Conservation (phyloP, 208 protist species). For the Naegleria gruberi region DNA sequence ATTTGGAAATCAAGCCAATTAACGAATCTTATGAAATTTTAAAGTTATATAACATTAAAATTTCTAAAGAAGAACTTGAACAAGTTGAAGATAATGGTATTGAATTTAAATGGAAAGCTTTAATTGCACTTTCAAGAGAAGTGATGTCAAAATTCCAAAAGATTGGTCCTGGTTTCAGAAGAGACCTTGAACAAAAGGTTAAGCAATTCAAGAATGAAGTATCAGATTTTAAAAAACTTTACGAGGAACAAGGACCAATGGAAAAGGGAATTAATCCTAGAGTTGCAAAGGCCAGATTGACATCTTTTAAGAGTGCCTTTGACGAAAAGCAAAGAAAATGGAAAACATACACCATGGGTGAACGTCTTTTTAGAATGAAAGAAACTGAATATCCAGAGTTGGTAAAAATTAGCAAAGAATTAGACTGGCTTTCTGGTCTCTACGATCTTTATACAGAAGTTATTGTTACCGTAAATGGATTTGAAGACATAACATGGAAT, state of each 20-base stretch:
- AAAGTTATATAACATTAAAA: slow-evolving; percentile 25
- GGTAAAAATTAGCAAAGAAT: slow-evolving; percentile 78
- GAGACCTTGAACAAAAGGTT: slow-evolving; percentile 78
- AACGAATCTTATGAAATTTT: slow-evolving; percentile 51
- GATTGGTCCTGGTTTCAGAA: slow-evolving; percentile 82
- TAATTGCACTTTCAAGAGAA: slow-evolving; percentile 62
- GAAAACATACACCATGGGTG: slow-evolving; percentile 80
- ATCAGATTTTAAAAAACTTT: slow-evolving; percentile 83
- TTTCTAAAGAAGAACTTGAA: slow-evolving; percentile 37
- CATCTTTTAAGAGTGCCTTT: slow-evolving; percentile 85
- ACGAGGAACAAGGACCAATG: slow-evolving; percentile 89
- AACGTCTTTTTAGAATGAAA: slow-evolving; percentile 87
- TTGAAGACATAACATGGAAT: slow-evolving; percentile 85
- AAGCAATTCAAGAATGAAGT: slow-evolving; percentile 83
- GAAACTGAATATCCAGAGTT: slow-evolving; percentile 86
- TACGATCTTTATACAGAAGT: slow-evolving; percentile 90
- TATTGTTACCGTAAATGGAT: slow-evolving; percentile 78
- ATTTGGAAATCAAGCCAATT: slow-evolving; percentile 47
- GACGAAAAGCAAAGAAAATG: slow-evolving; percentile 85
- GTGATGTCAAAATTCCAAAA: slow-evolving; percentile 72
- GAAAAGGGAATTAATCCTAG: slow-evolving; percentile 75
- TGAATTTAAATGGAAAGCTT: slow-evolving; percentile 73
- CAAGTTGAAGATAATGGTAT: slow-evolving; percentile 42
- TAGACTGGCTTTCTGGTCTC: slow-evolving; percentile 84
- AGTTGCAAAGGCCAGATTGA: slow-evolving; percentile 86